These are phyloP conservation scores for Dianthus caryophyllus DNA, from an alignment of 148 eudicot species.

Conservation along the genomic window DNA sequence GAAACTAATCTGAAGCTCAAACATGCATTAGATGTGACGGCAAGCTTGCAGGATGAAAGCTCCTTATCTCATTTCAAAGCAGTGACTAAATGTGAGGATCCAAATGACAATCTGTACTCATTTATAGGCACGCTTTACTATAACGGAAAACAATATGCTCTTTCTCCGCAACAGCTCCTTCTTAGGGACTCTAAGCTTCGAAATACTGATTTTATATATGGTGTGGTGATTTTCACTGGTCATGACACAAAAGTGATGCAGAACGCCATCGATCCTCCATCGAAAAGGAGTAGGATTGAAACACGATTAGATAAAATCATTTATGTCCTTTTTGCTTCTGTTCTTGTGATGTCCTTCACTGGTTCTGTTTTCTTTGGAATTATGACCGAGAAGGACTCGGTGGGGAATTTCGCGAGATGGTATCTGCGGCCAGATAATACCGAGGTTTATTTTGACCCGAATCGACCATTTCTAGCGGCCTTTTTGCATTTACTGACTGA, in stretches of 20 bases:
- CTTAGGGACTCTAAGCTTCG: slow-evolving; percentile 51
- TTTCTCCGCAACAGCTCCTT: slow-evolving; percentile 43
- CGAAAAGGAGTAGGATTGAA: slow-evolving; percentile 44
- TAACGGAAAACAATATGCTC: slow-evolving; percentile 36
- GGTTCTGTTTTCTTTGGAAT: slow-evolving; percentile 45
- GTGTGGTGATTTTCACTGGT: slow-evolving; percentile 44
- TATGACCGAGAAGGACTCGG: slow-evolving; percentile 29
- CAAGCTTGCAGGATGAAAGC: slow-evolving; percentile 30
- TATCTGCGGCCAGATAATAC: slow-evolving; percentile 46
- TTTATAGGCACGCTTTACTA: slow-evolving; percentile 38
- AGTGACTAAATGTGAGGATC: slow-evolving; percentile 46
- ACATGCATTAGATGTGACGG: slow-evolving; percentile 43
- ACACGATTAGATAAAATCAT: slow-evolving; percentile 44
- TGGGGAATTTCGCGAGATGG: slow-evolving; percentile 35
- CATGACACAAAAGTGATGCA: slow-evolving; percentile 53
- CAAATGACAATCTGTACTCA: slow-evolving; percentile 42
- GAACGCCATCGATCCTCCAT: slow-evolving; percentile 45
- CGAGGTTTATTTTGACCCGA: slow-evolving; percentile 32
- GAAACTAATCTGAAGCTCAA: slow-evolving; percentile 50
- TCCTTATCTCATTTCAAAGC: slow-evolving; percentile 36
- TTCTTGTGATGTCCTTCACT: slow-evolving; percentile 34
- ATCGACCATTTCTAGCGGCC: slow-evolving; percentile 37
- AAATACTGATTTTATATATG: slow-evolving; percentile 40
- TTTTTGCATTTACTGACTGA: slow-evolving; percentile 42
- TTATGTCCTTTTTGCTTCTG: slow-evolving; percentile 33